A percentile compares a stretch with the other conserved stretches of the same genome.
These are phyloP conservation scores for Leishmania braziliensis DNA, from an alignment of 208 protist genomes.

Conservation along the genomic window DNA sequence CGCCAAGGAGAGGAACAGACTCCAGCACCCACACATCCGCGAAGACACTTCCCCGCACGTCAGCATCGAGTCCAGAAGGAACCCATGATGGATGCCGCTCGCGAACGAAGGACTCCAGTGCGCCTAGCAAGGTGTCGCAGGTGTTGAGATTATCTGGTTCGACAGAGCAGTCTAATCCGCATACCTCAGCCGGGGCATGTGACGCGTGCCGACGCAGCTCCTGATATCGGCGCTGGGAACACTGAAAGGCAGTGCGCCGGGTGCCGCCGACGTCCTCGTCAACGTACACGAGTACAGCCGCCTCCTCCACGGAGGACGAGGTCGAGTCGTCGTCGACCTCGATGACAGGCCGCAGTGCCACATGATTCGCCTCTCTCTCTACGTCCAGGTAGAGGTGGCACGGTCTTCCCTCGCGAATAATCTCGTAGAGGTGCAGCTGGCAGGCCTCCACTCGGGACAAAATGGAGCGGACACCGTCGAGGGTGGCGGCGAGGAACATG, in stretches of 20 bases:
- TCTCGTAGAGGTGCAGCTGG: constrained; percentile 86
- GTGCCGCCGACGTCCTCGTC: constrained; percentile 2
- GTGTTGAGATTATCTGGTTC: constrained; percentile 48
- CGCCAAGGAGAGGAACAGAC: constrained; percentile 32
- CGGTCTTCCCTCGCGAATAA: constrained; percentile 66
- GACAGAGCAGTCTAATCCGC: constrained; percentile 52
- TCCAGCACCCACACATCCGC: constrained; percentile 56
- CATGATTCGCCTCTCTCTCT: constrained; percentile 61
- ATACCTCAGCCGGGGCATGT: constrained; percentile 29
- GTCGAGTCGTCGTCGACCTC: constrained; percentile 28
- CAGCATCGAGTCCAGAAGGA: background rate
- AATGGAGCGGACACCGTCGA: constrained; percentile 33
- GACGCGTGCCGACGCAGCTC: constrained; percentile 14
- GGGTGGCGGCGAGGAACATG: constrained; percentile 76
- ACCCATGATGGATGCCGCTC: constrained; percentile 34
- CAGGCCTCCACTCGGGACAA: constrained; percentile 37
- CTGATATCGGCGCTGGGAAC: constrained; percentile 15
- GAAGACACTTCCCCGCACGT: constrained; percentile 5
- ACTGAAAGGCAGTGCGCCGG: constrained; percentile 15
- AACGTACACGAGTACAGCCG: constrained; percentile 15
- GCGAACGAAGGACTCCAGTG: constrained; percentile 50
- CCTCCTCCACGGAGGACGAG: constrained; percentile 24
- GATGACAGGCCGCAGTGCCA: constrained; percentile 21
- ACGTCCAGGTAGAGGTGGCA: constrained; percentile 91
- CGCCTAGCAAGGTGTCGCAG: constrained; percentile 38